Evolutionary conservation across 768 basidiomycete genomes (phyloP).

Genomic region (Agaricus blazei): DNA sequence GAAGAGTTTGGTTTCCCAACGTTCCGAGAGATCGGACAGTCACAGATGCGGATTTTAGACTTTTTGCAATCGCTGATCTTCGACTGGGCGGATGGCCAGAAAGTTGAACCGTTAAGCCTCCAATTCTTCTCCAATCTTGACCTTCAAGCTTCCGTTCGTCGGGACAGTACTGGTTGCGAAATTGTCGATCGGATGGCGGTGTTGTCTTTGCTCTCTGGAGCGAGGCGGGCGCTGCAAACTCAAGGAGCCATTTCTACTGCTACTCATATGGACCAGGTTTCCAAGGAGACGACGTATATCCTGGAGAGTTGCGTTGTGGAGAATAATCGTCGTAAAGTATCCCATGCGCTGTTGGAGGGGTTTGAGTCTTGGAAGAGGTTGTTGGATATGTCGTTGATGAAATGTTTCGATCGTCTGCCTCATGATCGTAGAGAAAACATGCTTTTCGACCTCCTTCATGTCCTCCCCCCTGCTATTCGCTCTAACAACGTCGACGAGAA

Average conservation of each 20-base stretch:
- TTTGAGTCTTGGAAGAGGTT: slow-evolving; percentile 84
- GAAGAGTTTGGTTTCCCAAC: slow-evolving; percentile 47
- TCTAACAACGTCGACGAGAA: slow-evolving; percentile 62
- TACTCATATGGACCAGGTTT: slow-evolving; percentile 61
- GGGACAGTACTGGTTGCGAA: slow-evolving; percentile 71
- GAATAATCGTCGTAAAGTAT: slow-evolving; percentile 82
- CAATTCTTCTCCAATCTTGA: slow-evolving; percentile 64
- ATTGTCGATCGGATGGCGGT: slow-evolving; percentile 74
- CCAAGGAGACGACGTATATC: slow-evolving; percentile 67
- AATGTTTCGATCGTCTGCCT: slow-evolving; percentile 80
- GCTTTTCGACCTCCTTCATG: slow-evolving; percentile 85
- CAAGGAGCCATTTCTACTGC: slow-evolving; percentile 63
- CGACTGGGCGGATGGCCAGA: slow-evolving; percentile 78
- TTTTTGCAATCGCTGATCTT: slow-evolving; percentile 83
- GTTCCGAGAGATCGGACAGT: slow-evolving; percentile 75
- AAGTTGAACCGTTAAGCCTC: slow-evolving; percentile 51
- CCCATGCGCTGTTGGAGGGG: slow-evolving; percentile 60
- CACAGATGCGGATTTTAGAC: slow-evolving; percentile 82
- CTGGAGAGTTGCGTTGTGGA: slow-evolving; percentile 81
- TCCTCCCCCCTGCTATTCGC: slow-evolving; percentile 66
- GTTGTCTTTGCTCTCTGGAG: slow-evolving; percentile 58
- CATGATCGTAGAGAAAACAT: slow-evolving; percentile 82
- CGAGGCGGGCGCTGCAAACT: slow-evolving; percentile 56
- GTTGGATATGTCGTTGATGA: slow-evolving; percentile 80
- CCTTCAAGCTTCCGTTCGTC: slow-evolving; percentile 63